Conservation (phyloP, 2,329 filamentous ascomycete species). For the Ramichloridium luteum region DNA sequence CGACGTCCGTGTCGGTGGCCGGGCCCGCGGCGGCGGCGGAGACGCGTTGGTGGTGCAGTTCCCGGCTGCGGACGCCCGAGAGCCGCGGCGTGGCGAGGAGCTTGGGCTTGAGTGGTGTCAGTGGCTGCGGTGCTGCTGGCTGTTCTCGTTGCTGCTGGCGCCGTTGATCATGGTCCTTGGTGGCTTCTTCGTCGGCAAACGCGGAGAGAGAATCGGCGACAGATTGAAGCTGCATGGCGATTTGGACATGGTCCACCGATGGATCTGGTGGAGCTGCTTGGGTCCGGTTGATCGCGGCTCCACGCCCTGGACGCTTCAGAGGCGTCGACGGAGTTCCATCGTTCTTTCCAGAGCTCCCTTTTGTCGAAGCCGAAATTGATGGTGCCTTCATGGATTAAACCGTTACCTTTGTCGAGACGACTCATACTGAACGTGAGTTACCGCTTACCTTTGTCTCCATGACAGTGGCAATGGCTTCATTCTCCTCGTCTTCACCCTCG, state of each 20-base stretch:
- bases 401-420: too few relatives aligned
- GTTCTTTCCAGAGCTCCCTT: too few relatives aligned
- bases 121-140: slow-evolving; percentile 5
- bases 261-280: too few relatives aligned
- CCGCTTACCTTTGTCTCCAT: slow-evolving; percentile 15
- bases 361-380: too few relatives aligned
- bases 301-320: slow-evolving; percentile 16
- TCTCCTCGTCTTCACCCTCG: slow-evolving; percentile 12
- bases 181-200: slow-evolving; percentile 18
- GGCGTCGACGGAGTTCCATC: too few relatives aligned
- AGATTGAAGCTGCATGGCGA: slow-evolving; percentile 7
- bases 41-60: slow-evolving; percentile 15
- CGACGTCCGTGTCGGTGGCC: slow-evolving; percentile 28
- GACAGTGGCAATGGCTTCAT: slow-evolving; percentile 18
- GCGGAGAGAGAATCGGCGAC: slow-evolving; percentile 19
- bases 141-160: too few relatives aligned
- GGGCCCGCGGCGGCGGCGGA: too few relatives aligned
- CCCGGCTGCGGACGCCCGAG: slow-evolving; percentile 16
- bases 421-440: too few relatives aligned
- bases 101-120: slow-evolving; percentile 9
- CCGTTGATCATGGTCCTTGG: slow-evolving; percentile 5
- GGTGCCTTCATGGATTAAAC: too few relatives aligned
- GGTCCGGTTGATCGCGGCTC: slow-evolving; percentile 12
- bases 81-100: slow-evolving; percentile 18
- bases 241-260: too few relatives aligned